A percentile compares a stretch with the other conserved stretches of the same genome.
Evolutionary conservation across 129 eudicot genomes (phyloP).

Genomic region (Sambucus nigra): DNA sequence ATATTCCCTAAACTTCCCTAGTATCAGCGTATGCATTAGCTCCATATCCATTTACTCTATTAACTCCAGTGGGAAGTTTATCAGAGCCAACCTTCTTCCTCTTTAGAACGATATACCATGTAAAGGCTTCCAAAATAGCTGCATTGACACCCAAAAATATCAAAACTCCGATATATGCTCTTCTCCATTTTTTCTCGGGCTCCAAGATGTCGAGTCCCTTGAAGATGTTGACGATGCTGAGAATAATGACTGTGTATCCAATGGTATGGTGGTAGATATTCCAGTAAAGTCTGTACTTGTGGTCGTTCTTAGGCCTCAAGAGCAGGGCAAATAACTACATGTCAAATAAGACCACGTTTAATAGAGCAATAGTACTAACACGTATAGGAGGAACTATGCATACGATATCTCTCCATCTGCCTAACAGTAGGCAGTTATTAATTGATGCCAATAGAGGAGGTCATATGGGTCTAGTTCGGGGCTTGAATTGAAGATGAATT

Average conservation of each 20-base stretch:
- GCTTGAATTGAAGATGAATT: too few relatives aligned
- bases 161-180: constrained; percentile 55
- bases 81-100: constrained; percentile 27
- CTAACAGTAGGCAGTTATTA: too few relatives aligned
- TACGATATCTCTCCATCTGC: too few relatives aligned
- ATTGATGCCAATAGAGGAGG: too few relatives aligned
- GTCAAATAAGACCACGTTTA: background rate
- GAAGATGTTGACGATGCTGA: constrained; percentile 64
- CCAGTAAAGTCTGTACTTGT: constrained; percentile 79
- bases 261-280: constrained; percentile 57
- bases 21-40: too few relatives aligned
- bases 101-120: constrained; percentile 52
- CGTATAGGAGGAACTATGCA: too few relatives aligned
- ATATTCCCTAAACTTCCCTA: constrained; percentile 4
- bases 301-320: constrained; percentile 79
- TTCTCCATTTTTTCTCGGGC: constrained; percentile 74
- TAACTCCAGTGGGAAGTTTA: constrained; percentile 23
- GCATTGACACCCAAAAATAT: constrained; percentile 40
- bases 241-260: constrained; percentile 51
- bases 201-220: constrained; percentile 70
- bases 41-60: constrained; percentile 28
- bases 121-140: constrained; percentile 41
- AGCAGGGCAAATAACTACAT: constrained; percentile 61
- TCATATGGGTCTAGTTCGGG: too few relatives aligned
- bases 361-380: too few relatives aligned